Evolutionary conservation across 805 yeast species (phyloP), one percentile per base, ranked within the genome.

Genomic region (Wickerhamomyces subpelliculosus): DNA sequence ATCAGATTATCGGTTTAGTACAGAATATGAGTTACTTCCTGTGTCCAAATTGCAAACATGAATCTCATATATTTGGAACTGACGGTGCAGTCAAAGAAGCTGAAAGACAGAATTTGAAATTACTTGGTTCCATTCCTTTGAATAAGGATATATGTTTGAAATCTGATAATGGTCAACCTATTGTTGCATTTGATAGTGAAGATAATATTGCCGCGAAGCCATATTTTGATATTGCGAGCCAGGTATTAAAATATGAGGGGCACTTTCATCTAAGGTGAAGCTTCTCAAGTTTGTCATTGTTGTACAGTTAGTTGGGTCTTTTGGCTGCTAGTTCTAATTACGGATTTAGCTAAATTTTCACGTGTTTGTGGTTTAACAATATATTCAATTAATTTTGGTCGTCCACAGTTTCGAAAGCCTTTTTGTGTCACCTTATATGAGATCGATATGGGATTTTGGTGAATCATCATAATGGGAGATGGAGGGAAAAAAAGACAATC

Each of bases 21-120:
- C 85, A 85, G 50, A 86, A 86, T 53, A 86, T 86, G 95, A 80
- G 90, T 46, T 72, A 72, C 45, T 84, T 68, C 52, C 53, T 74
- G 8, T 86, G 95, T 51, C 86, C 94, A 4, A 77, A 82, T 42
- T 86, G 95, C 52, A 55, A 65, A 35, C 88, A 82, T 47, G 80
- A 78, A 45, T 68, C 82, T 10, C 90, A 82, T 49, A 68, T 86
- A 1, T 86, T 86, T 61, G 95, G 94, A 0, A 53, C 66, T 8
- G 80, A 75, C 21, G 78, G 73, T 1, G 68, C 73, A 1, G 47
- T 54, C 20, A 72, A 70, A 40, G 80, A 78, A 39, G 78, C 78
- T 3, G 51, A 64, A 34, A 58, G 61, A 30, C 64, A 68, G 33
- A 66, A 67, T 1, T 52, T 84, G 16, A 68, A 65, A 2, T 60